A percentile compares a stretch with the other conserved stretches of the same genome.
These are phyloP conservation scores for Avena insularis DNA, from an alignment of 176 grass and related monocot genomes.

Conservation along the genomic window DNA sequence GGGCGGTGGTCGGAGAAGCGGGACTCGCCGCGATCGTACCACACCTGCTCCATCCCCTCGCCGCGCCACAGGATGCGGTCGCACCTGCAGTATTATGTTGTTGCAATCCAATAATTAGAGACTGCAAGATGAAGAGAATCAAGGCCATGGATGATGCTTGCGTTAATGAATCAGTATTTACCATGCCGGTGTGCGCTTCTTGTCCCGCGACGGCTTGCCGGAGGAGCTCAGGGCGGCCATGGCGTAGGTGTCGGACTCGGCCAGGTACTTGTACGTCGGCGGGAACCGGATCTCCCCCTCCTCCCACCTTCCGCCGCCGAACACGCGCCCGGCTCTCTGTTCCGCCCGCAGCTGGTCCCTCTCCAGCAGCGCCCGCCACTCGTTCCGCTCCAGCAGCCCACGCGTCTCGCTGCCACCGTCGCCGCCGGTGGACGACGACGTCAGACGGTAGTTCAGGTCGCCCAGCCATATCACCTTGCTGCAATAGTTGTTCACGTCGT, in stretches of 20 bases:
- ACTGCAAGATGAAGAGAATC: too few relatives aligned
- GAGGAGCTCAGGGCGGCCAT: conserved; percentile 35
- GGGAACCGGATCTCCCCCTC: conserved; percentile 83
- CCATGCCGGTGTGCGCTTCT: conserved; percentile 87
- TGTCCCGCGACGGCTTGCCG: conserved; percentile 41
- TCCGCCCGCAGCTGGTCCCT: conserved; percentile 75
- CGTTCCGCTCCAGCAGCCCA: conserved; percentile 55
- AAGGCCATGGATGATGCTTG: neutral
- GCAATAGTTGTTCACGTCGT: neutral
- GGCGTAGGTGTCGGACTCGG: conserved; percentile 80
- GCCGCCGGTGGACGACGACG: conserved; percentile 3
- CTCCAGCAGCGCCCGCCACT: conserved; percentile 73
- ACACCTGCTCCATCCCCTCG: conserved; percentile 66
- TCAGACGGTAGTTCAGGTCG: conserved; percentile 84
- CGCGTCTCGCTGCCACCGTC: conserved; percentile 16
- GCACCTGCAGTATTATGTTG: conserved; percentile 52
- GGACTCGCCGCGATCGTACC: conserved; percentile 82
- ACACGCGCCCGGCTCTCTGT: conserved; percentile 72
- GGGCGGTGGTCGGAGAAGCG: conserved; percentile 94
- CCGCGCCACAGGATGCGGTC: conserved; percentile 95
- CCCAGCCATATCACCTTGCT: conserved; percentile 93
- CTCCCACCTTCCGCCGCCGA: conserved; percentile 79
- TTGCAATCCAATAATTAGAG: neutral
- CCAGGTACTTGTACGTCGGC: conserved; percentile 88
- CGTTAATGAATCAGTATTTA: conserved; percentile 23